phyloP scores from a whole-genome alignment of 75 land plant genomes.

The Azolla pinnata region DNA sequence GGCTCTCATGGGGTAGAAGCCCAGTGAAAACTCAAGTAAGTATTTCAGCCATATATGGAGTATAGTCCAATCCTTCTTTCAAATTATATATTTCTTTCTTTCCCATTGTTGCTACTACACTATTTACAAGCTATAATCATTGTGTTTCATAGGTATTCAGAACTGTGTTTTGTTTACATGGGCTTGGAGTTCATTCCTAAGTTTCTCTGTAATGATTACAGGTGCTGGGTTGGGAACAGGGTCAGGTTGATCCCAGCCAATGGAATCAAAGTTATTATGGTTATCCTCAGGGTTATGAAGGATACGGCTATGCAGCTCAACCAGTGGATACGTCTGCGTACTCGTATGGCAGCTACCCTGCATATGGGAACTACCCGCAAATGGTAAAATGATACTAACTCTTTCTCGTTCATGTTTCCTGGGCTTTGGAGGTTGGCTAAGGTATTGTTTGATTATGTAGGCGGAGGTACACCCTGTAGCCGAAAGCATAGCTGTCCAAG shows the following conservation, averaged over 20 bases:
- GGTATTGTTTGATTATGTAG: too few relatives aligned
- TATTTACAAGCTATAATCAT: not conserved
- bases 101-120: not conserved
- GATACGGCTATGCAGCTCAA: constrained; percentile 46
- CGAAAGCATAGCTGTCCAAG: constrained; percentile 1
- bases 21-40: constrained; percentile 66
- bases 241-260: constrained; percentile 71
- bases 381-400: not conserved
- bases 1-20: constrained; percentile 88
- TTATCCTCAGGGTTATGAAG: constrained; percentile 60
- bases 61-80: constrained; percentile 1
- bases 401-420: not conserved
- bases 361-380: constrained; percentile 52
- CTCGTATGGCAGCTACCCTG: constrained; percentile 37
- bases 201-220: constrained; percentile 23
- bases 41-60: not conserved
- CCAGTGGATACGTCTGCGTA: constrained; percentile 47
- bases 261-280: constrained; percentile 77
- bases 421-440: too few relatives aligned
- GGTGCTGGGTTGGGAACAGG: constrained; percentile 46
- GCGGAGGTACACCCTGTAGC: not conserved
- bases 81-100: not conserved
- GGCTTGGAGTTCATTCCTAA: not conserved
- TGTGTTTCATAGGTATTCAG: not conserved
- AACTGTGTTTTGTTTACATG: not conserved